Conservation (phyloP, 371 early-diverging fungal genomes). For the Entomophthora muscae region DNA sequence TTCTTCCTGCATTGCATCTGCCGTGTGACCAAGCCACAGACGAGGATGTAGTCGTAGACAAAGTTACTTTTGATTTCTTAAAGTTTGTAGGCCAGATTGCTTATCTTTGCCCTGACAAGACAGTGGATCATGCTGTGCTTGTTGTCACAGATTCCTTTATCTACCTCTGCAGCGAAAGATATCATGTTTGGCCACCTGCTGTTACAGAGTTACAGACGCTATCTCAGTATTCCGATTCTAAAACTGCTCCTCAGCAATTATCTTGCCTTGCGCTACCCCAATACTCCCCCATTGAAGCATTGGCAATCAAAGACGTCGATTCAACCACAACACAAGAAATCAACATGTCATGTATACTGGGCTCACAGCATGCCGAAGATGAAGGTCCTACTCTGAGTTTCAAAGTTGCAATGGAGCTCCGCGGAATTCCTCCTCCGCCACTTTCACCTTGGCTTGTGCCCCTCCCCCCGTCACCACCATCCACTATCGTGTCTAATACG, state of each 20-base stretch:
- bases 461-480: neutral
- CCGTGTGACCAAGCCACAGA: constrained; percentile 17
- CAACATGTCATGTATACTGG: neutral
- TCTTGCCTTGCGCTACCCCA: neutral
- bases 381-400: neutral
- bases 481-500: neutral
- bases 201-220: constrained; percentile 14
- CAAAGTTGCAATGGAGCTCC: neutral
- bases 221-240: neutral
- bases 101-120: neutral
- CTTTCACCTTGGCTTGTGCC: neutral
- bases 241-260: neutral
- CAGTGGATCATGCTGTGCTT: constrained; percentile 12
- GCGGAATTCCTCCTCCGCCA: neutral
- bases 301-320: neutral
- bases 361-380: neutral
- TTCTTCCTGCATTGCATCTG: neutral
- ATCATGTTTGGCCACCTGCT: constrained; percentile 26
- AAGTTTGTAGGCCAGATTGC: constrained; percentile 26
- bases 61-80: constrained; percentile 33
- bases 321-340: neutral
- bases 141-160: constrained; percentile 19
- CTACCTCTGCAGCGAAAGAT: constrained; percentile 20
- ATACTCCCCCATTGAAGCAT: neutral
- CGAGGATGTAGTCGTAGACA: constrained; percentile 24